Conservation (phyloP, 2,329 filamentous ascomycete genomes). For the Neonectria faginata region DNA sequence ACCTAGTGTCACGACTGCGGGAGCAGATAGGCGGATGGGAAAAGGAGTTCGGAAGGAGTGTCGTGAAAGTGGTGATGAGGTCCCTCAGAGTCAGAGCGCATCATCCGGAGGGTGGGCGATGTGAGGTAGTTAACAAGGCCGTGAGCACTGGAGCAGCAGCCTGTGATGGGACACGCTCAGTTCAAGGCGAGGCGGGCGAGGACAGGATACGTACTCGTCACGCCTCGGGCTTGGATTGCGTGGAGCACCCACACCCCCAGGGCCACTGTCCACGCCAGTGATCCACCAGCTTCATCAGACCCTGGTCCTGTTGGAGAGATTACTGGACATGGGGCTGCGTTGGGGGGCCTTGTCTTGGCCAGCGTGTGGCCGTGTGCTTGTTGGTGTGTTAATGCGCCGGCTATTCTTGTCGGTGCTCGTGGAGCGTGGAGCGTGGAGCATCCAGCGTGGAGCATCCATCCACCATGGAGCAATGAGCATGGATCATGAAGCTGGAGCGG, state of each 20-base stretch:
- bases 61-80: constrained; percentile 51
- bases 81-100: constrained; percentile 41
- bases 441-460: constrained; percentile 28
- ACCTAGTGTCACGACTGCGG: constrained; percentile 45
- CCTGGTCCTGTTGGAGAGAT: constrained; percentile 49
- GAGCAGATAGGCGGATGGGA: constrained; percentile 31
- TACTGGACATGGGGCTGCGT: constrained; percentile 48
- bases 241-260: constrained; percentile 12
- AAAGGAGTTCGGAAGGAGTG: constrained; percentile 53
- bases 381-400: constrained; percentile 51
- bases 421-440: constrained; percentile 13
- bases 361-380: constrained; percentile 33
- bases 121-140: constrained; percentile 41
- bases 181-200: constrained; percentile 44
- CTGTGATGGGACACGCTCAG: constrained; percentile 17
- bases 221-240: constrained; percentile 24
- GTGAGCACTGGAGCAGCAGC: constrained; percentile 2
- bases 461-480: background rate
- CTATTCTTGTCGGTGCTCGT: constrained; percentile 58
- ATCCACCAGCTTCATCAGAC: constrained; percentile 49
- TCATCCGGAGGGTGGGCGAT: constrained; percentile 38
- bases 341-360: constrained; percentile 48
- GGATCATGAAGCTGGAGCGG: background rate
- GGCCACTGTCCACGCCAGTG: constrained; percentile 31
- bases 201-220: constrained; percentile 43